A percentile compares a stretch with the other conserved stretches of the same genome.
Evolutionary conservation across 768 basidiomycete species (phyloP).

Genomic region (Rhodosporidiobolus sp.): DNA sequence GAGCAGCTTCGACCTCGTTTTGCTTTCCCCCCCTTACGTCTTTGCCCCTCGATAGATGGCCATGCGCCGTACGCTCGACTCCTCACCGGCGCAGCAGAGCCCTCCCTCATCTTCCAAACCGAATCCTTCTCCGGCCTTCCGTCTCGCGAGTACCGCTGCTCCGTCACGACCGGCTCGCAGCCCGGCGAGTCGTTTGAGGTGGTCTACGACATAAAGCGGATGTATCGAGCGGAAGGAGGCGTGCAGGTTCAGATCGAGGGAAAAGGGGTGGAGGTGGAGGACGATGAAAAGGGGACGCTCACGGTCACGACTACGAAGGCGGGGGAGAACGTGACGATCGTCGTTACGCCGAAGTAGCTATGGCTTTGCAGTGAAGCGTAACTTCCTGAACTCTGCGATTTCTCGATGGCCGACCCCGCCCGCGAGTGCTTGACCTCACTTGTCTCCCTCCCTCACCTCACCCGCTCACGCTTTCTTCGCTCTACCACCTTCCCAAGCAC

Average conservation of each 20-base stretch:
- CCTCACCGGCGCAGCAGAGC: neutral
- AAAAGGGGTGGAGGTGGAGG: constrained; percentile 11
- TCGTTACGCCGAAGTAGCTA: constrained; percentile 14
- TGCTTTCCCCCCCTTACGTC: neutral
- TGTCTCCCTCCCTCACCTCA: too few relatives aligned
- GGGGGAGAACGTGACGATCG: constrained; percentile 5
- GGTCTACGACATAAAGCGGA: constrained; percentile 33
- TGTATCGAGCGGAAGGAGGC: constrained; percentile 34
- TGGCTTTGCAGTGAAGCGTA: neutral
- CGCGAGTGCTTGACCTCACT: too few relatives aligned
- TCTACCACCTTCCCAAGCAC: too few relatives aligned
- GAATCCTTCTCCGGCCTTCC: constrained; percentile 28
- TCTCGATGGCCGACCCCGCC: neutral
- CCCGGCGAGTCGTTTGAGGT: constrained; percentile 28
- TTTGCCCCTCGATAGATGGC: constrained; percentile 21
- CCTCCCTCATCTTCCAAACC: constrained; percentile 23
- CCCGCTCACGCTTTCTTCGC: too few relatives aligned
- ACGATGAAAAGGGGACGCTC: constrained; percentile 12
- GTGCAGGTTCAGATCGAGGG: constrained; percentile 20
- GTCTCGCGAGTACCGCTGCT: constrained; percentile 27
- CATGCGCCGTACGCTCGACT: constrained; percentile 32
- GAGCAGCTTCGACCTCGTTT: neutral
- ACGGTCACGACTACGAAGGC: constrained; percentile 4
- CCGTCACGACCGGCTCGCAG: constrained; percentile 16
- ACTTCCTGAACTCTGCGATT: neutral